Evolutionary conservation across 108 stramenopile genomes (phyloP).

Genomic region (Skeletonema costatum): DNA sequence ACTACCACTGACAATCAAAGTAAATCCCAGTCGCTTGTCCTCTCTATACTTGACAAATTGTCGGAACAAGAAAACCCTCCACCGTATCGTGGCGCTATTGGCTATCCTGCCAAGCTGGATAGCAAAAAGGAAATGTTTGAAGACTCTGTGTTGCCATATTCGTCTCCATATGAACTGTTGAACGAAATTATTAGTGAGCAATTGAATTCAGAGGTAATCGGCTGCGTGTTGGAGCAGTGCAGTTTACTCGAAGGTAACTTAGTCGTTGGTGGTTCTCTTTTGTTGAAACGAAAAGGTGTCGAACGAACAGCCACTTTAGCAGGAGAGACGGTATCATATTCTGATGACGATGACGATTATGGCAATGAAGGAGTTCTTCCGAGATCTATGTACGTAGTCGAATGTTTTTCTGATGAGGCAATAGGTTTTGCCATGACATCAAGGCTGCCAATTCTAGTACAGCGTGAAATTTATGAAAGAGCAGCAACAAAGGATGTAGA

Average conservation of each 20-base stretch:
- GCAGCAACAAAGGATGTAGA: conserved; percentile 17
- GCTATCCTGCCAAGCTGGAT: conserved; percentile 68
- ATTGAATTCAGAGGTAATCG: conserved; percentile 76
- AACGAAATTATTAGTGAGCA: conserved; percentile 75
- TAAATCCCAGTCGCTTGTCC: conserved; percentile 13
- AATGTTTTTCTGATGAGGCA: conserved; percentile 89
- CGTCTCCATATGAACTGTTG: conserved; percentile 74
- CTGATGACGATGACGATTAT: conserved; percentile 67
- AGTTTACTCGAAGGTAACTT: conserved; percentile 73
- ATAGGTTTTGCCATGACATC: conserved; percentile 78
- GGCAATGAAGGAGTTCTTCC: conserved; percentile 63
- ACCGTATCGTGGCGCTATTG: conserved; percentile 85
- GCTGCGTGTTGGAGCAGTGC: conserved; percentile 78
- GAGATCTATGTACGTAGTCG: conserved; percentile 74
- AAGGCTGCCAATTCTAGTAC: conserved; percentile 57
- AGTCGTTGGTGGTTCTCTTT: conserved; percentile 77
- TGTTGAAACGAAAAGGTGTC: conserved; percentile 64
- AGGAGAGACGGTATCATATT: conserved; percentile 56
- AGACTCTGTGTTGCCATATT: conserved; percentile 39
- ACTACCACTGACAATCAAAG: neutral
- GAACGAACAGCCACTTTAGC: conserved; percentile 43
- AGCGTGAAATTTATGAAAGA: conserved; percentile 60
- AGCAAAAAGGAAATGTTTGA: conserved; percentile 42
- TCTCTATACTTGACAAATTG: conserved; percentile 25
- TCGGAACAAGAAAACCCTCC: conserved; percentile 46